These are phyloP conservation scores for Hypoxylon fragiforme DNA, from an alignment of 495 filamentous ascomycete species.

Conservation along the genomic window DNA sequence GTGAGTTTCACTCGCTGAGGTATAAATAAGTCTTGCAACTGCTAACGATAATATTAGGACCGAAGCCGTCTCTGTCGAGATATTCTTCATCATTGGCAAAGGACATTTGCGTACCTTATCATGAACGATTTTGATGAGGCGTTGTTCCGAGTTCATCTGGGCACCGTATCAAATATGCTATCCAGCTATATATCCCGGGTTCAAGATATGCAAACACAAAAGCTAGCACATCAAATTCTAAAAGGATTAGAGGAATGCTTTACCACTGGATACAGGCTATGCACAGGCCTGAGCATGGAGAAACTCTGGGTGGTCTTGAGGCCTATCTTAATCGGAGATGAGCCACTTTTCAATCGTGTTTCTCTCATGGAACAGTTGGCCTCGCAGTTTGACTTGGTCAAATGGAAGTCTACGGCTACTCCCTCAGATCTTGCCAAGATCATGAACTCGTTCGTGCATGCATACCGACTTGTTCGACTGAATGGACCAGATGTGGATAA, in stretches of 20 bases:
- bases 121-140: constrained; percentile 53
- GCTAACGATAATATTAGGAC: constrained; percentile 32
- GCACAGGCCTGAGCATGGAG: constrained; percentile 83
- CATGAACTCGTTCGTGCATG: constrained; percentile 55
- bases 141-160: constrained; percentile 57
- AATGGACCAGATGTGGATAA: constrained; percentile 46
- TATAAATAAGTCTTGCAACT: neutral
- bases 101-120: constrained; percentile 55
- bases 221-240: constrained; percentile 37
- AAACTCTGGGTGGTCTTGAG: constrained; percentile 73
- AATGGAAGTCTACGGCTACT: constrained; percentile 54
- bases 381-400: constrained; percentile 68
- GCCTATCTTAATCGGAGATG: constrained; percentile 54
- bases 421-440: constrained; percentile 50
- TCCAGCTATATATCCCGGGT: constrained; percentile 25
- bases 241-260: constrained; percentile 48
- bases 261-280: constrained; percentile 59
- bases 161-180: constrained; percentile 40
- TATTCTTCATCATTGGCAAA: constrained; percentile 61
- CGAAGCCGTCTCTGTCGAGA: constrained; percentile 26
- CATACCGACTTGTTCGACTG: constrained; percentile 52
- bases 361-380: constrained; percentile 70
- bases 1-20: constrained; percentile 23
- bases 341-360: constrained; percentile 55
- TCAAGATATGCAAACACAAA: constrained; percentile 23